phyloP scores from a whole-genome alignment of 2,329 filamentous ascomycete species.

The Calonectria pauciramosa region DNA sequence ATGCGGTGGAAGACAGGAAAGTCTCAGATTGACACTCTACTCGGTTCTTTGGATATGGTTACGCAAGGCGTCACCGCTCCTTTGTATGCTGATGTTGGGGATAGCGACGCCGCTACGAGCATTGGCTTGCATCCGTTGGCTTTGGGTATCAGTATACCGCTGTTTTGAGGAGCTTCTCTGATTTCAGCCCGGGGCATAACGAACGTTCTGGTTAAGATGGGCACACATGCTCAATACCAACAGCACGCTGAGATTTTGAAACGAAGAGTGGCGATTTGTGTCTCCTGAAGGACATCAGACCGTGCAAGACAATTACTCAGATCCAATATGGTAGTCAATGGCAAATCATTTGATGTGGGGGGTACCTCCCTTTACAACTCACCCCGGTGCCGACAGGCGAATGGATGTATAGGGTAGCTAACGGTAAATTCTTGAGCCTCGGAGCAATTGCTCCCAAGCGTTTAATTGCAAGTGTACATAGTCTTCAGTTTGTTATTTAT shows the following conservation, averaged over 20 bases:
- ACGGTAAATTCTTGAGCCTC: neutral
- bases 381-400: too few species aligned
- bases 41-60: neutral
- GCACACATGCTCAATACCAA: accelerated
- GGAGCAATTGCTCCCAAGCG: neutral
- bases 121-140: neutral
- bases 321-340: neutral
- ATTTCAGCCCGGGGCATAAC: neutral
- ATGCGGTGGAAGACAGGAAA: neutral
- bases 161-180: neutral
- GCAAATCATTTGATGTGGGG: neutral
- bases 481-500: neutral
- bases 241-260: neutral
- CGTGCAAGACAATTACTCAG: neutral
- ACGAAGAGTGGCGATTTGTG: neutral
- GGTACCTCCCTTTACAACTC: neutral
- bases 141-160: neutral
- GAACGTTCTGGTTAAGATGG: too few species aligned
- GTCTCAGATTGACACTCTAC: neutral
- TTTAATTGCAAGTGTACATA: neutral
- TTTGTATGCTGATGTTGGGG: neutral
- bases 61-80: neutral
- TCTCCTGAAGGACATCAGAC: neutral
- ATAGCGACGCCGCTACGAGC: neutral
- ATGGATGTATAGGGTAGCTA: neutral